phyloP scores from a whole-genome alignment of 2,329 filamentous ascomycete genomes.

The Ophiostoma tasmaniense region DNA sequence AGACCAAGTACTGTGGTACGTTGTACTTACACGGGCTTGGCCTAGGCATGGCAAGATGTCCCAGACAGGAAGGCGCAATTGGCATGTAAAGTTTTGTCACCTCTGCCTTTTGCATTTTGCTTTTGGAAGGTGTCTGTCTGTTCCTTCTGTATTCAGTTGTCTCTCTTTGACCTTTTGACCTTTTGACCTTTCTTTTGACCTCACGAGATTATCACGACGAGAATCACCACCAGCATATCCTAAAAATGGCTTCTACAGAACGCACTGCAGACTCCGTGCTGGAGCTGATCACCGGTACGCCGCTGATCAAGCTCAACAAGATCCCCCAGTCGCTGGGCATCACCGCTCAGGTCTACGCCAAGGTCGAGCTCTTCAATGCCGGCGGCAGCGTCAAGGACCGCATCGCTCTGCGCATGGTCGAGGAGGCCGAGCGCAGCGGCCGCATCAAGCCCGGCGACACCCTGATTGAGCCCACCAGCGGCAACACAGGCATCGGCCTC shows the following conservation, averaged over 20 bases:
- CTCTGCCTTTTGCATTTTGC: not conserved
- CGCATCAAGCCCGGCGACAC: conserved; percentile 96
- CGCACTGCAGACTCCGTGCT: conserved; percentile 16
- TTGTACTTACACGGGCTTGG: not conserved
- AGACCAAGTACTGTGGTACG: not conserved
- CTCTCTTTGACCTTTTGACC: not conserved
- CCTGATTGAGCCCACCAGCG: conserved; percentile 93
- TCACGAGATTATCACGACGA: not conserved
- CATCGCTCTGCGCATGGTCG: conserved; percentile 94
- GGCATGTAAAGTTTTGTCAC: not conserved
- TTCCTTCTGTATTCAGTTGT: not conserved
- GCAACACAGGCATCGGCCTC: conserved; percentile 95
- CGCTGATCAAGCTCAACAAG: conserved; percentile 88
- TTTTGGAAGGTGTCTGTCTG: not conserved
- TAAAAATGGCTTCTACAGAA: conserved; percentile 13
- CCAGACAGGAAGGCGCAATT: conserved; percentile 4
- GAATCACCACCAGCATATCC: not conserved
- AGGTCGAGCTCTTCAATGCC: conserved; percentile 88
- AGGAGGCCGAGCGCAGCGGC: conserved; percentile 83
- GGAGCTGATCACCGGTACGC: conserved; percentile 89
- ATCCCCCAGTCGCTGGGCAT: conserved; percentile 86
- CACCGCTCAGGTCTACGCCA: conserved; percentile 80
- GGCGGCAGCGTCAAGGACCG: conserved; percentile 91
- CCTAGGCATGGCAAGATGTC: not conserved
- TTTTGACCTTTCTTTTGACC: not conserved